These are phyloP conservation scores for Trichoderma sp. DNA, from an alignment of 2,329 filamentous ascomycete species.

Conservation along the genomic window DNA sequence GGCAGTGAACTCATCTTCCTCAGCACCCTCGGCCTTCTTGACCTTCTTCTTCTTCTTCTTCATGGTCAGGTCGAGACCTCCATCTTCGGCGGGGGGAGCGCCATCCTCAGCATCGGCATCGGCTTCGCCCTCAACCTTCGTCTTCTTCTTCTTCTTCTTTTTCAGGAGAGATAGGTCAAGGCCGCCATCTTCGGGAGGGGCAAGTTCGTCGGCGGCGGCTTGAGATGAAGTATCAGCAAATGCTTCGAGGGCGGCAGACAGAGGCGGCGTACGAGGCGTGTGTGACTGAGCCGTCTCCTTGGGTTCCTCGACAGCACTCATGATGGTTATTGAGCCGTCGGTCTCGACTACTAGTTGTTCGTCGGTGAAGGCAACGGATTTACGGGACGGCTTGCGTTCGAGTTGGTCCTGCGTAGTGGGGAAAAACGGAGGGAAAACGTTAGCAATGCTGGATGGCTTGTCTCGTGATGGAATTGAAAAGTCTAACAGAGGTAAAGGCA, in stretches of 20 bases:
- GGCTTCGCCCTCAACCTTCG: constrained; percentile 41
- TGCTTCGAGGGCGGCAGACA: constrained; percentile 52
- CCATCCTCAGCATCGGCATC: constrained; percentile 43
- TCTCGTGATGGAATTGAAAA: not conserved
- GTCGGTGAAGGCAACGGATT: constrained; percentile 91
- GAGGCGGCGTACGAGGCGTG: constrained; percentile 63
- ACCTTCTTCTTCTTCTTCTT: constrained; percentile 81
- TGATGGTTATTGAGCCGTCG: constrained; percentile 80
- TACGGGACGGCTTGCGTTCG: constrained; percentile 69
- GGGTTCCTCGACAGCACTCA: constrained; percentile 68
- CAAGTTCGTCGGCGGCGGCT: constrained; percentile 45
- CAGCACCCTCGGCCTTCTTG: constrained; percentile 58
- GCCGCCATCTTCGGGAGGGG: constrained; percentile 50
- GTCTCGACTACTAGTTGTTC: constrained; percentile 83
- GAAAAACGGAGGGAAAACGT: constrained; percentile 22
- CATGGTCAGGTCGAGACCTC: constrained; percentile 55
- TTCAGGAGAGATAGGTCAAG: constrained; percentile 66
- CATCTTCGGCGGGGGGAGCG: constrained; percentile 39
- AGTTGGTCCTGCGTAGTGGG: constrained; percentile 28
- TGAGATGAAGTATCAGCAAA: constrained; percentile 50
- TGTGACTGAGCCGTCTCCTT: constrained; percentile 82
- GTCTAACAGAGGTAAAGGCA: not conserved
- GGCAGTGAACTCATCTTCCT: constrained; percentile 61
- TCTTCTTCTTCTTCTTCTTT: constrained; percentile 73
- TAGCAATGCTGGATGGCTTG: constrained; percentile 20